These are phyloP conservation scores for Coemansia sp. DNA, from an alignment of 192 early-diverging fungal genomes.

Conservation along the genomic window DNA sequence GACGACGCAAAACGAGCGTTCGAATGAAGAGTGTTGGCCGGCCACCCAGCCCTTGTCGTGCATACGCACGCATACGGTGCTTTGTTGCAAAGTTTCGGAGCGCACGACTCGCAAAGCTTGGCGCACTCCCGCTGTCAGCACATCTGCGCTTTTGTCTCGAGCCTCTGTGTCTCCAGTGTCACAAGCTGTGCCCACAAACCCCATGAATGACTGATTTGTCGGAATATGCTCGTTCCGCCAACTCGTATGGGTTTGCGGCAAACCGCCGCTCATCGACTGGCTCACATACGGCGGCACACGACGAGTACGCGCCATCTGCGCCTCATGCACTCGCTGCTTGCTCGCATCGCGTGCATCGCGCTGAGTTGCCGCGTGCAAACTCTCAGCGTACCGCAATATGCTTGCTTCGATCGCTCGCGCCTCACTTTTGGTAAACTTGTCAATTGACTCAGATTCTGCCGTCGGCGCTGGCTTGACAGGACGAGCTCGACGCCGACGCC, in stretches of 20 bases:
- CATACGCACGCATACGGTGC: conserved; percentile 39
- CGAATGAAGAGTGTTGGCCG: conserved; percentile 5
- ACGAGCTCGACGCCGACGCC: too few species aligned
- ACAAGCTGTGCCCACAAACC: too few species aligned
- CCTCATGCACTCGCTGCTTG: conserved; percentile 7
- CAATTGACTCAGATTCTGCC: too few species aligned
- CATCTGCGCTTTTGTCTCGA: too few species aligned
- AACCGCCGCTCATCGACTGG: neutral
- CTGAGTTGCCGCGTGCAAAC: conserved; percentile 29
- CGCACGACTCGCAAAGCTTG: too few species aligned
- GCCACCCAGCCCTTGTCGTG: conserved; percentile 54
- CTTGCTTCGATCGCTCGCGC: conserved; percentile 18
- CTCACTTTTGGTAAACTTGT: neutral
- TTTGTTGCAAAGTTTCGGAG: too few species aligned
- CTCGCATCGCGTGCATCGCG: conserved; percentile 24
- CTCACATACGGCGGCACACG: conserved; percentile 37
- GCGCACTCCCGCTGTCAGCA: too few species aligned
- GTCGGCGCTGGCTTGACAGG: too few species aligned
- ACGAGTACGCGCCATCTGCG: conserved; percentile 16
- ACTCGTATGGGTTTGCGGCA: conserved; percentile 15
- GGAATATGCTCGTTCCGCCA: conserved; percentile 5
- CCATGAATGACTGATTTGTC: too few species aligned
- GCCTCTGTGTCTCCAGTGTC: too few species aligned
- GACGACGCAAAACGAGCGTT: conserved; percentile 23
- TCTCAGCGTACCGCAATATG: conserved; percentile 42